These are phyloP conservation scores for Colletotrichum siamense DNA, from an alignment of 2,329 filamentous ascomycete species.

Conservation along the genomic window DNA sequence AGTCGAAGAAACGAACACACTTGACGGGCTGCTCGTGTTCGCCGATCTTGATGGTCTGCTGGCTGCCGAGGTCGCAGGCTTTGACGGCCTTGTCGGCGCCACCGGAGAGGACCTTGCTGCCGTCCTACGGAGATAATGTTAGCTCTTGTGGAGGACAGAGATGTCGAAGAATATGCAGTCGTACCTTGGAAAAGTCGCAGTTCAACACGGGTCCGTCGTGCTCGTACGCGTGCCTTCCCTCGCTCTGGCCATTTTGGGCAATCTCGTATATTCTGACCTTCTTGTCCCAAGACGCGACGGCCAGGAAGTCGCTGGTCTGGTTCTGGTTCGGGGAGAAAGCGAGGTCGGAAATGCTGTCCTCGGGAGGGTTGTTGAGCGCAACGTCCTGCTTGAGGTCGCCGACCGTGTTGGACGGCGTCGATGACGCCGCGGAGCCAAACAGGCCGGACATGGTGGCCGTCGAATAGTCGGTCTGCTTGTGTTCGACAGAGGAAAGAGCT, in stretches of 20 bases:
- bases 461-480: background rate
- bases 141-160: background rate
- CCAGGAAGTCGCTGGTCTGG: conserved; percentile 75
- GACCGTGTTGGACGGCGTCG: conserved; percentile 71
- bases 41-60: conserved; percentile 75
- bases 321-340: conserved; percentile 73
- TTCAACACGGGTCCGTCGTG: conserved; percentile 85
- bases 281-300: conserved; percentile 95
- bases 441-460: conserved; percentile 65
- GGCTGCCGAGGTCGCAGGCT: conserved; percentile 79
- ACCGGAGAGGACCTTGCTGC: conserved; percentile 83
- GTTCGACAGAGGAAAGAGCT: background rate
- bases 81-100: conserved; percentile 92
- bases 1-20: conserved; percentile 79
- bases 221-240: conserved; percentile 85
- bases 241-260: conserved; percentile 74
- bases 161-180: conserved; percentile 29
- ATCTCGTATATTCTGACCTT: conserved; percentile 98
- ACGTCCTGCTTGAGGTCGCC: conserved; percentile 94
- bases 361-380: conserved; percentile 76
- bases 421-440: conserved; percentile 59
- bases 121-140: conserved; percentile 61
- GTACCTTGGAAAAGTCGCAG: conserved; percentile 87
- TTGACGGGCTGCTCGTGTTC: conserved; percentile 86
- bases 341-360: conserved; percentile 89